These are phyloP conservation scores for Leishmania arabica DNA, from an alignment of 208 protist genomes.

Conservation along the genomic window DNA sequence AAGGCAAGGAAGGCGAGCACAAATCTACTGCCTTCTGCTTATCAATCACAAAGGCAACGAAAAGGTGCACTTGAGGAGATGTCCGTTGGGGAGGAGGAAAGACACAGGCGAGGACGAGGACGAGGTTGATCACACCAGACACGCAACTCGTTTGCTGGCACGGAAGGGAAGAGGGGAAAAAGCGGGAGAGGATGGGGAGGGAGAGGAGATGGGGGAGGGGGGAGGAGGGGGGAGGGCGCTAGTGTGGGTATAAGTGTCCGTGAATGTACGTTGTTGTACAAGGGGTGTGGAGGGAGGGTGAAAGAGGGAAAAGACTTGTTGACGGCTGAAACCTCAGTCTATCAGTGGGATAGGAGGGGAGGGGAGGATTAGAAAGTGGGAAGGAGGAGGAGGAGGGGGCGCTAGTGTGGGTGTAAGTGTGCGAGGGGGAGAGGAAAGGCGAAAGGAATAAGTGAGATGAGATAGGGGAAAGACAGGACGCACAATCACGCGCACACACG, in stretches of 20 bases:
- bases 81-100: neutral
- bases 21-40: conserved; percentile 5
- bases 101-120: neutral
- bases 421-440: conserved; percentile 8
- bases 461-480: neutral
- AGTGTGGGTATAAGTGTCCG: conserved; percentile 5
- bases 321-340: conserved; percentile 3
- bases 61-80: conserved; percentile 5
- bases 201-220: neutral
- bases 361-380: neutral
- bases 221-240: neutral
- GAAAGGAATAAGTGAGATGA: neutral
- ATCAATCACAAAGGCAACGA: conserved; percentile 5
- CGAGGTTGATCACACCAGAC: neutral
- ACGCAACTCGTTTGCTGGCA: neutral
- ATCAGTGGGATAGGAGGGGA: conserved; percentile 5
- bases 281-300: neutral
- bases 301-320: neutral
- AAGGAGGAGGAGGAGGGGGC: neutral
- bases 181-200: neutral
- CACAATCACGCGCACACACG: neutral
- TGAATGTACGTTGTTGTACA: conserved; percentile 1
- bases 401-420: conserved; percentile 11
- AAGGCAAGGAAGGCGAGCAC: neutral
- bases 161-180: neutral